Conservation (phyloP, 139 green algal species). For the Chlamydomonas urium region DNA sequence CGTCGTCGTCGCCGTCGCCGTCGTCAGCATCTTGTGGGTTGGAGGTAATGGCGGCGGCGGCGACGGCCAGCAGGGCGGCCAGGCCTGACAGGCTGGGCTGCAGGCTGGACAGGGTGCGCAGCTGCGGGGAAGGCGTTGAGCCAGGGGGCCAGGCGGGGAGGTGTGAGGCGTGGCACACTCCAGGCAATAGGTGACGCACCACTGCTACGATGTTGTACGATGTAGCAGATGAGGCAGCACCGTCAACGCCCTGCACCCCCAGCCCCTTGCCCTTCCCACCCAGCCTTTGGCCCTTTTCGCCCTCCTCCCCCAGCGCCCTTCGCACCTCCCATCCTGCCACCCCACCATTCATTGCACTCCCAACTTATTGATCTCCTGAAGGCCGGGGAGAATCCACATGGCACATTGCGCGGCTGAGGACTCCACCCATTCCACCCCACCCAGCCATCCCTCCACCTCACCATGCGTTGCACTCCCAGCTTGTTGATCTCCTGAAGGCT, state of each 20-base stretch:
- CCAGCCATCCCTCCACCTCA: neutral
- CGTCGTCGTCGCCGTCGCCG: too few species aligned
- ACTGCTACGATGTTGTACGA: too few species aligned
- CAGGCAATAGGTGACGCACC: too few species aligned
- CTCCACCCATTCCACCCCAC: neutral
- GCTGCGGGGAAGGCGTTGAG: too few species aligned
- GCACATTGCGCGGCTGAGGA: conserved; percentile 37
- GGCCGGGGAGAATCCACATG: conserved; percentile 57
- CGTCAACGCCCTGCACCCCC: too few species aligned
- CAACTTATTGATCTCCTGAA: conserved; percentile 49
- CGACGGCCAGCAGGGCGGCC: neutral
- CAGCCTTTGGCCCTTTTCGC: too few species aligned
- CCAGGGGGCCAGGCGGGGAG: too few species aligned
- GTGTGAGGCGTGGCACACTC: too few species aligned
- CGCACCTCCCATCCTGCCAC: neutral
- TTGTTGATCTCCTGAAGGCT: conserved; percentile 51
- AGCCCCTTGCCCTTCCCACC: too few species aligned
- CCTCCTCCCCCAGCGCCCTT: neutral
- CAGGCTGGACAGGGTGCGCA: conserved; percentile 48
- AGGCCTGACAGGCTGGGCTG: conserved; percentile 43
- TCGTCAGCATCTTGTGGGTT: too few species aligned
- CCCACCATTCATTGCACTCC: conserved; percentile 56
- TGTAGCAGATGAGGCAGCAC: too few species aligned
- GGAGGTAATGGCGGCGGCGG: neutral
- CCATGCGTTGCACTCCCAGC: conserved; percentile 56